Evolutionary conservation across 2,329 filamentous ascomycete genomes (phyloP).

Genomic region (Zopfia rhizophila): DNA sequence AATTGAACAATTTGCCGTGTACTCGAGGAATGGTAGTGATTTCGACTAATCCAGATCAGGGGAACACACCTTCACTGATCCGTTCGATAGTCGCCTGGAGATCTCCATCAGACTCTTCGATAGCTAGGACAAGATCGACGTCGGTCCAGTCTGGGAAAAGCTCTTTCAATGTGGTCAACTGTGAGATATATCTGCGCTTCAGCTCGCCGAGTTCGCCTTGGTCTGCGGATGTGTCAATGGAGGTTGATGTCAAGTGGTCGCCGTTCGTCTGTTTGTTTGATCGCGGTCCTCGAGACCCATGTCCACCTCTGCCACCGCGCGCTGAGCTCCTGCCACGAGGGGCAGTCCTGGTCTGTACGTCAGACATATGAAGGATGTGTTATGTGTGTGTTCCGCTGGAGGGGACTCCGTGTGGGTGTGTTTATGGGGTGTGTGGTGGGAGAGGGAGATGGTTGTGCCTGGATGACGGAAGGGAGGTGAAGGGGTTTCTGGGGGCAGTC

Average conservation of each 20-base stretch:
- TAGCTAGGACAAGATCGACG: constrained; percentile 90
- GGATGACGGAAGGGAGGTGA: constrained; percentile 46
- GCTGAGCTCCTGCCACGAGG: constrained; percentile 91
- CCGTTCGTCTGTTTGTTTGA: constrained; percentile 70
- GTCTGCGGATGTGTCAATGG: constrained; percentile 74
- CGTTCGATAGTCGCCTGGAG: constrained; percentile 78
- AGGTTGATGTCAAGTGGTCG: constrained; percentile 68
- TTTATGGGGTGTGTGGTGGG: constrained; percentile 37
- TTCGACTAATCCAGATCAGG: constrained; percentile 7
- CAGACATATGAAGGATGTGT: constrained; percentile 79
- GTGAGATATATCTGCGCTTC: constrained; percentile 86
- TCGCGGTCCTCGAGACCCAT: constrained; percentile 65
- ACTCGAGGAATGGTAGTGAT: constrained; percentile 2
- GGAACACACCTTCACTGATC: constrained; percentile 77
- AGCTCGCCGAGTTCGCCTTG: constrained; percentile 91
- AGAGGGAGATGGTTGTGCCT: constrained; percentile 30
- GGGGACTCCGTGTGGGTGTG: constrained; percentile 31
- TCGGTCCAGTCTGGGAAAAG: constrained; percentile 97
- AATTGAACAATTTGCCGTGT: background rate
- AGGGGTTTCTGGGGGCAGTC: constrained; percentile 31
- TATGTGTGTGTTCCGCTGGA: constrained; percentile 44
- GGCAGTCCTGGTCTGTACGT: constrained; percentile 85
- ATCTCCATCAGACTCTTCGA: constrained; percentile 86
- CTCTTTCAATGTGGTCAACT: constrained; percentile 85
- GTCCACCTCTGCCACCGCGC: constrained; percentile 82